Conservation (phyloP, 805 yeast species). For the Pichia pseudocactophila region DNA sequence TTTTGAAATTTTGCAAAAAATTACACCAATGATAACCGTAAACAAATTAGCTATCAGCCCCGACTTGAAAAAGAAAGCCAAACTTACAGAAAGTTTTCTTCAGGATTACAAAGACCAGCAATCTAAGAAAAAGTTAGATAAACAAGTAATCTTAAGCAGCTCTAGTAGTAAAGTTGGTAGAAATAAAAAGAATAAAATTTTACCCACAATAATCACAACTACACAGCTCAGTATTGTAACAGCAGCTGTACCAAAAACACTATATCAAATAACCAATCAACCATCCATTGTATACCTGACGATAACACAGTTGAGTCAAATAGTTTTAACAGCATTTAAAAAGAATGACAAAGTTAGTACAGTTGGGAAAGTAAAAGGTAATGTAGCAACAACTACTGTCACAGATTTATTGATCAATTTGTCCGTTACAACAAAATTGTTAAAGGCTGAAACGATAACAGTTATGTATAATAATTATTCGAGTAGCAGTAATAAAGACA, state of each 20-base stretch:
- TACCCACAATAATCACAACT: too few relatives aligned
- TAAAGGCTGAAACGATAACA: not conserved
- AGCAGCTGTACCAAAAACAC: conserved; percentile 2
- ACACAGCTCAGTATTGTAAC: too few relatives aligned
- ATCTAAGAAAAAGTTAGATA: not conserved
- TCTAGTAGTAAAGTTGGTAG: too few relatives aligned
- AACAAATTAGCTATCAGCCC: too few relatives aligned
- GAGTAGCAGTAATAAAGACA: conserved; percentile 7
- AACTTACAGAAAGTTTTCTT: too few relatives aligned
- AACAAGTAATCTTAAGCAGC: not conserved
- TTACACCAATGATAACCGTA: not conserved
- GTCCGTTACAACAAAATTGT: not conserved
- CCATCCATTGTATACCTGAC: not conserved
- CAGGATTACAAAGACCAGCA: too few relatives aligned
- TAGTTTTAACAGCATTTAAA: not conserved
- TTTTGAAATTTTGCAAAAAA: not conserved
- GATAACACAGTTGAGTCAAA: not conserved
- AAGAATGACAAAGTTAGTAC: not conserved
- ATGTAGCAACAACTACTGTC: not conserved
- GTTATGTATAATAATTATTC: conserved; percentile 1
- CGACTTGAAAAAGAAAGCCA: too few relatives aligned
- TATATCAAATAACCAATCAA: not conserved
- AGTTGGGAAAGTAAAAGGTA: not conserved
- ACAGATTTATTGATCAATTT: not conserved
- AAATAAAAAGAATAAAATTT: not conserved